Evolutionary conservation across 306 rosid species (phyloP).

Genomic region (Erythrophleum fordii): DNA sequence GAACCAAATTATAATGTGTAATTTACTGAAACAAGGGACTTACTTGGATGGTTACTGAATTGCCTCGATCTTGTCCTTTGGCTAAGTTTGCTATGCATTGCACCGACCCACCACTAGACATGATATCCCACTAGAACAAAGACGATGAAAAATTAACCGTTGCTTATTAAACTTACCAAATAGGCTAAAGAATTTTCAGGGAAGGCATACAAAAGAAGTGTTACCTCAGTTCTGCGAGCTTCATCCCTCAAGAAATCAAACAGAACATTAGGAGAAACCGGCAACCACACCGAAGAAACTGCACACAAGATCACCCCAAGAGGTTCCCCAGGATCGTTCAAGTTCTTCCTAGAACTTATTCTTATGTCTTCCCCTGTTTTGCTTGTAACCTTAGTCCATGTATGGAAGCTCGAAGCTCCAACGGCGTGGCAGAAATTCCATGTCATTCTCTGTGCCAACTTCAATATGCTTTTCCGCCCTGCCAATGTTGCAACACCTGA

Average conservation of each 20-base stretch:
- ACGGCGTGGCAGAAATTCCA: conserved; percentile 76
- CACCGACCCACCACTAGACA: conserved; percentile 76
- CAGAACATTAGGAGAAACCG: conserved; percentile 61
- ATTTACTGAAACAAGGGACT: conserved; percentile 23
- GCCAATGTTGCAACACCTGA: conserved; percentile 90
- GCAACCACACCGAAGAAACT: conserved; percentile 94
- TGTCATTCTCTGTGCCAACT: conserved; percentile 94
- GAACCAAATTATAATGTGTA: neutral
- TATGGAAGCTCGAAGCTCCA: conserved; percentile 86
- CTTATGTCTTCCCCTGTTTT: conserved; percentile 93
- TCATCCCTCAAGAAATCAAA: conserved; percentile 90
- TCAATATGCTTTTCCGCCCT: conserved; percentile 92
- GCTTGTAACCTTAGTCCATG: conserved; percentile 78
- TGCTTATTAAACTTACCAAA: neutral
- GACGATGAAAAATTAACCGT: conserved; percentile 6
- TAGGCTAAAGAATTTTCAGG: neutral
- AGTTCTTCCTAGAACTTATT: conserved; percentile 84
- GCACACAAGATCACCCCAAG: conserved; percentile 87
- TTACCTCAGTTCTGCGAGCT: conserved; percentile 71
- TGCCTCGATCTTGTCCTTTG: conserved; percentile 97
- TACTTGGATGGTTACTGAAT: conserved; percentile 87
- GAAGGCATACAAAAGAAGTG: neutral
- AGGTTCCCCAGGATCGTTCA: conserved; percentile 95
- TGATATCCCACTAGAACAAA: conserved; percentile 79
- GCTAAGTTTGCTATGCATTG: conserved; percentile 81